Conservation (phyloP, 495 filamentous ascomycete genomes). For the Lasiosphaeriaceae sp. region DNA sequence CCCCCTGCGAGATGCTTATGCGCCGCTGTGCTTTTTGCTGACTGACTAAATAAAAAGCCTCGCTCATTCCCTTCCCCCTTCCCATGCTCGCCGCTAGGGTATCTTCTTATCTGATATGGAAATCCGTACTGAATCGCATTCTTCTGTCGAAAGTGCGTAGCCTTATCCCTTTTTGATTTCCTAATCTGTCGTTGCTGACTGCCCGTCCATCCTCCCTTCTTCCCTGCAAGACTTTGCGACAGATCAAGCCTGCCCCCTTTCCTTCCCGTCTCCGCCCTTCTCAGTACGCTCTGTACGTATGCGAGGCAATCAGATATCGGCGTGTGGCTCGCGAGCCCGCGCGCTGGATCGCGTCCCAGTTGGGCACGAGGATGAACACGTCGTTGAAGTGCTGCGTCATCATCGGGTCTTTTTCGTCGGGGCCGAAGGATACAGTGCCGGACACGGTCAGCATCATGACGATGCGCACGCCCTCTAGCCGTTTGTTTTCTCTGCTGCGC, state of each 20-base stretch:
- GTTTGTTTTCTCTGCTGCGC: neutral
- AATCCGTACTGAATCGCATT: too few species aligned
- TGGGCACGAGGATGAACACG: conserved; percentile 72
- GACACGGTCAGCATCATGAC: conserved; percentile 65
- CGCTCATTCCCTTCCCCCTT: neutral
- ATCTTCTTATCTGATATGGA: too few species aligned
- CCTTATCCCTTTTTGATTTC: too few species aligned
- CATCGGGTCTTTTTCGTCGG: conserved; percentile 37
- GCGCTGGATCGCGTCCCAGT: conserved; percentile 51
- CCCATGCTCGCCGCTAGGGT: neutral
- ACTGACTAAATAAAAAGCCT: neutral
- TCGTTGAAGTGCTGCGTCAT: conserved; percentile 67
- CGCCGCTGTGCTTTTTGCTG: too few species aligned
- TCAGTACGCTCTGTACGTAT: conserved; percentile 58
- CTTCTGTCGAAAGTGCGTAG: too few species aligned
- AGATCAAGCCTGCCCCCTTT: too few species aligned
- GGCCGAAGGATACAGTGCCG: conserved; percentile 49
- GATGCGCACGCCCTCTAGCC: conserved; percentile 49
- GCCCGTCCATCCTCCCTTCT: too few species aligned
- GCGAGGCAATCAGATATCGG: conserved; percentile 66
- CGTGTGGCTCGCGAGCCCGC: conserved; percentile 33
- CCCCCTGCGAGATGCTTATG: neutral
- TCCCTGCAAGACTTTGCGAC: too few species aligned
- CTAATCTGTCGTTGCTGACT: too few species aligned
- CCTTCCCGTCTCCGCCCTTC: neutral